A percentile compares a stretch with the other conserved stretches of the same genome.
Evolutionary conservation across 2,329 filamentous ascomycete genomes (phyloP).

Genomic region (Lasiodiplodia citricola): DNA sequence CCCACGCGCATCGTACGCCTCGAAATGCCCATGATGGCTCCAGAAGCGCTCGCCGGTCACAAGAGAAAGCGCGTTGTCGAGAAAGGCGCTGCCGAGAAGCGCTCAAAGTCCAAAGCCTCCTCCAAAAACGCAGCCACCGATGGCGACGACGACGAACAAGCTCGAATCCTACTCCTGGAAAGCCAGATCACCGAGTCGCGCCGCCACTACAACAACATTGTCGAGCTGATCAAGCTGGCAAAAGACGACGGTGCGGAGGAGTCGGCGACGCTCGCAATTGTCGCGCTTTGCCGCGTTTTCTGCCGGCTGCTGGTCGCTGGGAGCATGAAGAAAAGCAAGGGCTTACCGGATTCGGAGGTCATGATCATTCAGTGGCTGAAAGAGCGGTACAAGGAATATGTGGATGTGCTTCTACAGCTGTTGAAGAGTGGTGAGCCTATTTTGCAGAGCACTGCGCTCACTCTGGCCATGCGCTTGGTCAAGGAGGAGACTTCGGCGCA

Average conservation of each 20-base stretch:
- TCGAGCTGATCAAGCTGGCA: constrained; percentile 67
- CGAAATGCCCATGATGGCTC: constrained; percentile 44
- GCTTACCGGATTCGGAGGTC: constrained; percentile 72
- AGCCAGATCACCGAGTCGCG: constrained; percentile 81
- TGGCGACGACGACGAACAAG: constrained; percentile 60
- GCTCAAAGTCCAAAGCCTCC: constrained; percentile 45
- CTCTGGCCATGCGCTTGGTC: constrained; percentile 80
- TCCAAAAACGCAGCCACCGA: constrained; percentile 38
- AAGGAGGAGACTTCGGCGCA: constrained; percentile 76
- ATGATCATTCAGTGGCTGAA: constrained; percentile 81
- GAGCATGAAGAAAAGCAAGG: constrained; percentile 68
- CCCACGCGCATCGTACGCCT: background rate
- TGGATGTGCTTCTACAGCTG: constrained; percentile 62
- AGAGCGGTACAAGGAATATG: constrained; percentile 74
- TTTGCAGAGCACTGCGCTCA: constrained; percentile 72
- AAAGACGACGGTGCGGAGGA: constrained; percentile 59
- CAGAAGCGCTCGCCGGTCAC: constrained; percentile 38
- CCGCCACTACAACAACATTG: constrained; percentile 92
- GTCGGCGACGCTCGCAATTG: constrained; percentile 69
- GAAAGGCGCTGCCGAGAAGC: constrained; percentile 41
- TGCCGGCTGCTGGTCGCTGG: constrained; percentile 79
- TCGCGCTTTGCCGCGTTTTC: constrained; percentile 87
- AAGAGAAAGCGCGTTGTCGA: constrained; percentile 52
- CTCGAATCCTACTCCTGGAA: constrained; percentile 76
- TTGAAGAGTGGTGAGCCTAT: constrained; percentile 65